Percentiles rank a stretch among this genome's conserved stretches.
These are phyloP conservation scores for Oenanthe javanica DNA, from an alignment of 140 eudicot genomes.

Conservation along the genomic window DNA sequence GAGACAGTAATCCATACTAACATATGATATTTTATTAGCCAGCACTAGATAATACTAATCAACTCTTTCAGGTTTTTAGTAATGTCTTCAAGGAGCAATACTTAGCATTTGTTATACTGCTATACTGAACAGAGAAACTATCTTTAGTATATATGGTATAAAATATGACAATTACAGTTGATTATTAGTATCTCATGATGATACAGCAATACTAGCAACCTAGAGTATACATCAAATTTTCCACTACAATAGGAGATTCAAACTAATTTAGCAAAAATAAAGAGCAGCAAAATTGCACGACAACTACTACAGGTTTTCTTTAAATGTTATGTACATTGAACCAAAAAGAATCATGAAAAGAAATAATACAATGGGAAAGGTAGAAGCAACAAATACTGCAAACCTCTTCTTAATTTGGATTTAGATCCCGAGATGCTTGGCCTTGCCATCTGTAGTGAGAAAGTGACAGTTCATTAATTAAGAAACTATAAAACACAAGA, in stretches of 20 bases:
- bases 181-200: background rate
- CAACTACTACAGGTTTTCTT: constrained; percentile 21
- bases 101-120: no score
- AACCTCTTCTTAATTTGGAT: constrained; percentile 20
- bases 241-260: background rate
- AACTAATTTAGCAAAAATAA: background rate
- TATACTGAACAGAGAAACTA: no score
- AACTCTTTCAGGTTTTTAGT: no score
- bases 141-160: background rate
- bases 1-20: no score
- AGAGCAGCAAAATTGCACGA: background rate
- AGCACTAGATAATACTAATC: no score
- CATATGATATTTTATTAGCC: no score
- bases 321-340: constrained; percentile 40
- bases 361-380: constrained; percentile 16
- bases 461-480: background rate
- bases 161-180: background rate
- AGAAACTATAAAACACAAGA: background rate
- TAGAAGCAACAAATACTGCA: constrained; percentile 4
- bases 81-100: no score
- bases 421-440: constrained; percentile 40
- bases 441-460: constrained; percentile 58
- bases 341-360: constrained; percentile 30
- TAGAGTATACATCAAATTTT: constrained; percentile 7
- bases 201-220: background rate